Base-by-base conservation (phyloP, 176 grass and related monocot genomes). In the Lolium perenne region DNA sequence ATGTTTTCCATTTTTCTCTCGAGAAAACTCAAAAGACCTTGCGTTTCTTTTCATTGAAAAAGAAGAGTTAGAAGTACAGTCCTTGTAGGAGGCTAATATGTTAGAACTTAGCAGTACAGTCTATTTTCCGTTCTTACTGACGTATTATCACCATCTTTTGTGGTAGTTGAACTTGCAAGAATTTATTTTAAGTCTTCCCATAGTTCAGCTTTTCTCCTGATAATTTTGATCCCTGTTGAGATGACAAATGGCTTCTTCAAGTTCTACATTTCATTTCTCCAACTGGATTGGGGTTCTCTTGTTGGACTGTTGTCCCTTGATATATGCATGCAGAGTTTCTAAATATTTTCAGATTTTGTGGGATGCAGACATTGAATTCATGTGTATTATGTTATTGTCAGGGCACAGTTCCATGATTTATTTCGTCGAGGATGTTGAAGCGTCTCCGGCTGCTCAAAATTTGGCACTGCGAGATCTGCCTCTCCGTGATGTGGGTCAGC, bases 401-500 rank as follows among this genome's bases (percentile, higher is more conserved):
- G 97, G 94, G 80, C 97, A 99, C 80, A 97, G 95, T 76, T 99
- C 97, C 88, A 97, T 93, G 92, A 88, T 99, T 50, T 92, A 97
- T 94, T 96, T 99, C 80, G 87, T 99, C 20, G 97, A 99, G 65
- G 97, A 99, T 73, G 94, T 97, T 54, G 88, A 89, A 87, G 83
- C 87, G 20, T 91, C 92, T 90, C 97, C 94, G 49, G 86, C 90
- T 29, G 92, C 92, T 76, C 97, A 99, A 85, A 97, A 86, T 82
- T 78, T 99, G 65, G 79, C 89, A 47, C 83, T 94, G 87, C 97
- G 83, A 47, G 94, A 94, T 91, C 92, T 99, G 86, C 97, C 97
- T 88, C 94, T 99, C 91, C 94, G 94, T 99, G 97, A 99, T 97
- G 97, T 99, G 97, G 97, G 97, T 99, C 94, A 99, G 97, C 97